A percentile compares a stretch with the other conserved stretches of the same genome.
These are phyloP conservation scores for Aspergillus sp. DNA, from an alignment of 2,329 filamentous ascomycete species.

Conservation along the genomic window DNA sequence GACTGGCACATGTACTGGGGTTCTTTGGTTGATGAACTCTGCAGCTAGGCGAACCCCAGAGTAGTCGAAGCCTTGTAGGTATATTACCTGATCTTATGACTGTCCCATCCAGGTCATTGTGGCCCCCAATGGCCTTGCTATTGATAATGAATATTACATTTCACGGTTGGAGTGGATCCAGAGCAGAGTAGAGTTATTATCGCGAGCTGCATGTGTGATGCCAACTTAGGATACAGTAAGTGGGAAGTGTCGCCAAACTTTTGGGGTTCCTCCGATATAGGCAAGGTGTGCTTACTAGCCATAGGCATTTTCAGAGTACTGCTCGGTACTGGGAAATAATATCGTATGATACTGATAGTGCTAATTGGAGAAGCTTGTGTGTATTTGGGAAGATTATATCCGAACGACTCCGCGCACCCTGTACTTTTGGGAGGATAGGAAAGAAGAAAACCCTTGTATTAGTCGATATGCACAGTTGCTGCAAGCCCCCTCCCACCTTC, in stretches of 20 bases:
- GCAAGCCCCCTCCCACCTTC: conserved; percentile 18
- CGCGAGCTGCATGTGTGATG: neutral
- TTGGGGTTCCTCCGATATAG: neutral
- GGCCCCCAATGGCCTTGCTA: neutral
- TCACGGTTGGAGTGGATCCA: neutral
- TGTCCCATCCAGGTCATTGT: neutral
- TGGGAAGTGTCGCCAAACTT: too few species aligned
- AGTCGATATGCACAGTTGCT: neutral
- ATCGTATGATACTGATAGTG: neutral
- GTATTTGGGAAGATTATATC: neutral
- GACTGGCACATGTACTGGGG: neutral
- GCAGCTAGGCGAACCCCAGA: conserved; percentile 1
- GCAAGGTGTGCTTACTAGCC: neutral
- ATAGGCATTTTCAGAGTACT: neutral
- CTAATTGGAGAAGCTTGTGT: neutral
- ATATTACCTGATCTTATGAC: conserved; percentile 1
- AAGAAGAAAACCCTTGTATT: neutral
- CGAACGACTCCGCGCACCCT: neutral
- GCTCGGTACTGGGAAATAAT: neutral
- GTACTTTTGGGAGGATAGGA: neutral
- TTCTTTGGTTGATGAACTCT: neutral
- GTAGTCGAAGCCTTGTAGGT: neutral
- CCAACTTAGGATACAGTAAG: too few species aligned
- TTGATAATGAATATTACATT: neutral
- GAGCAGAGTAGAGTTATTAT: neutral